phyloP scores from a whole-genome alignment of 768 basidiomycete species.

The Rhizopogon sp. region DNA sequence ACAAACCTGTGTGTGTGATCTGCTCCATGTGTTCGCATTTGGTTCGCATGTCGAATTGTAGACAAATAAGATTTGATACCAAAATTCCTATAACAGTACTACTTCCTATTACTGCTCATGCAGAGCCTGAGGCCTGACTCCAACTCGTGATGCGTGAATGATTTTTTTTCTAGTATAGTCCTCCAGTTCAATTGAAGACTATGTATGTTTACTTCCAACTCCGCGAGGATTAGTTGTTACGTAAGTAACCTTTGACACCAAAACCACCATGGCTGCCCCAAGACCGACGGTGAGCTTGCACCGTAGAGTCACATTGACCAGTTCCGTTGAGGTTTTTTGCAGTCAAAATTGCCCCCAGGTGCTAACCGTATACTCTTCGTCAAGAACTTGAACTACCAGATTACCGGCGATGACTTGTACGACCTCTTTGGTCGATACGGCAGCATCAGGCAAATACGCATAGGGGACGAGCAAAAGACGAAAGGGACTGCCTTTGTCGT shows the following conservation, averaged over 20 bases:
- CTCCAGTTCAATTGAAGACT: not conserved
- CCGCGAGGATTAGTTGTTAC: not conserved
- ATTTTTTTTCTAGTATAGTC: no score
- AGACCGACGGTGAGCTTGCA: conserved; percentile 54
- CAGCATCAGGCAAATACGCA: conserved; percentile 90
- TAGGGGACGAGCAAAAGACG: conserved; percentile 88
- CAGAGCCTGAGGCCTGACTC: no score
- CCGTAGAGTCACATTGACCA: not conserved
- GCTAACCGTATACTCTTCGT: conserved; percentile 91
- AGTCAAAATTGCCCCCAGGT: conserved; percentile 88
- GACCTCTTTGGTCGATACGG: conserved; percentile 98
- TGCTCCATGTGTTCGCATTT: no score
- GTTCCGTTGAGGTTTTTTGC: not conserved
- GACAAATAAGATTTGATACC: no score
- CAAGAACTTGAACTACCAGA: conserved; percentile 90
- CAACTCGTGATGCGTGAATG: no score
- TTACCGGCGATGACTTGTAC: conserved; percentile 91
- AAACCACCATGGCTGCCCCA: conserved; percentile 52
- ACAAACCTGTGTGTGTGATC: not conserved
- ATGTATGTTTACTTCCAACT: not conserved
- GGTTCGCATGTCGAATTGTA: no score
- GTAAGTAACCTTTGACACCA: conserved; percentile 1
- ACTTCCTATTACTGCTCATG: no score
- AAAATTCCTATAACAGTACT: no score
- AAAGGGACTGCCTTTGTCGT: conserved; percentile 97